A percentile compares a stretch with the other conserved stretches of the same genome.
These are phyloP conservation scores for Fusarium sublunatum DNA, from an alignment of 2,329 filamentous ascomycete species.

Conservation along the genomic window DNA sequence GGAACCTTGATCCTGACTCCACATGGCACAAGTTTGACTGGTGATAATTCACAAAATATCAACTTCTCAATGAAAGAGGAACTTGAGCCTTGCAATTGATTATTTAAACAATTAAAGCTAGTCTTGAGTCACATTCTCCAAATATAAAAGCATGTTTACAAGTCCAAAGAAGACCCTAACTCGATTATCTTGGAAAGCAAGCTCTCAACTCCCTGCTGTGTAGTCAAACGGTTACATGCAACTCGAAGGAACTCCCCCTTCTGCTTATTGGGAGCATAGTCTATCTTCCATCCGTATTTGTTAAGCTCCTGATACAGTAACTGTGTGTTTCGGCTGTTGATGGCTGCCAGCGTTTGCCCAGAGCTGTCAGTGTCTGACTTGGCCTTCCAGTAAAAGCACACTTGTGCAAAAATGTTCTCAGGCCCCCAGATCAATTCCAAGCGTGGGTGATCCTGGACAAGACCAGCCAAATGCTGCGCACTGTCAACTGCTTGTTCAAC, in stretches of 20 bases:
- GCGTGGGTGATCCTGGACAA: neutral
- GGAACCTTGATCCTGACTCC: too few relatives aligned
- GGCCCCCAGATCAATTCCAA: constrained; percentile 1
- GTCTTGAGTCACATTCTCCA: too few relatives aligned
- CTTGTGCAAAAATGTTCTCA: neutral
- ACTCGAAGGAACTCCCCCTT: constrained; percentile 2
- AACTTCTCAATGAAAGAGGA: too few relatives aligned
- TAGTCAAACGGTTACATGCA: constrained; percentile 4
- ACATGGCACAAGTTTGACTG: too few relatives aligned
- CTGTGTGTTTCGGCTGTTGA: neutral
- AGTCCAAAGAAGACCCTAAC: neutral
- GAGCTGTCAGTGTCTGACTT: neutral
- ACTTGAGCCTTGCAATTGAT: too few relatives aligned
- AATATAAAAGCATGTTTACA: too few relatives aligned
- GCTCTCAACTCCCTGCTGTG: neutral
- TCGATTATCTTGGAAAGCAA: neutral
- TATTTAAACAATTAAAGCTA: too few relatives aligned
- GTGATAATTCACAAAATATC: too few relatives aligned
- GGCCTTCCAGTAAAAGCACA: constrained; percentile 1
- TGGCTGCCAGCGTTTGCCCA: neutral
- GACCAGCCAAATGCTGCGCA: neutral
- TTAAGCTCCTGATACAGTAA: neutral
- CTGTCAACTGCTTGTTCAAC: constrained; percentile 3
- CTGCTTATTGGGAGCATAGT: neutral
- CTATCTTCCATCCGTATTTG: constrained; percentile 2